Base-by-base conservation (phyloP, 768 basidiomycete genomes). In the Vararia minispora region DNA sequence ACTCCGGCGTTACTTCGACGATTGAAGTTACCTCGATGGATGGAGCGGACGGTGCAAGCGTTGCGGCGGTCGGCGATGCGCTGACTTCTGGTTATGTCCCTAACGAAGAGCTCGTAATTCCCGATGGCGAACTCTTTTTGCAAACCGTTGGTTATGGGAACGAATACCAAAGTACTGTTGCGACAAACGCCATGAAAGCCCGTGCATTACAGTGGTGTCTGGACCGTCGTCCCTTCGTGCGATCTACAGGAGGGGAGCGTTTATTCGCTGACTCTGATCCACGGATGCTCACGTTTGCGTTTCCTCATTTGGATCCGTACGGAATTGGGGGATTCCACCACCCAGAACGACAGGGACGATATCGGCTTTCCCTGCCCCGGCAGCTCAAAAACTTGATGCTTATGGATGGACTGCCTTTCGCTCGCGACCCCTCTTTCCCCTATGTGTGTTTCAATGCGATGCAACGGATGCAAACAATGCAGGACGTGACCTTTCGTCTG, bases 261-360 rank as follows among this genome's bases (percentile, higher is more conserved):
- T 6, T 32, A 3, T 32, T 32, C 6, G 14, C 31, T 2, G 31
- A 32, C 6, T 41, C 42, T 22, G 63, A 67, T 42, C 57, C 58
- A 1, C 6, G 29, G 6, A 28, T 68, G n/a, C 61, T 70, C 31
- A 63, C 64, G 1, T 54, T 50, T 41, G 56, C 65, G 13, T 68
- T 62, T 48, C 65, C 67, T 2, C 62, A 63, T 0, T 37, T 71
- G 1, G 68, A 59, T 50, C 66, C 66, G 0, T 68, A 58, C 47
- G 64, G 68, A 0, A 42, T 59, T 16, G 64, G 68, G 1, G 66
- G 67, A 1, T 62, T 65, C 42, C 59, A 69, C 39, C 50, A 70
- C 41, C 13, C 10, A 1, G 16, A 28, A 6, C 30, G 62, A 0
- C 14, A 1, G 1, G 18, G 14, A 7, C 9, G 20, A 9, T 26